These are phyloP conservation scores for Nitzschia palea DNA, from an alignment of 108 stramenopile genomes.

Conservation along the genomic window DNA sequence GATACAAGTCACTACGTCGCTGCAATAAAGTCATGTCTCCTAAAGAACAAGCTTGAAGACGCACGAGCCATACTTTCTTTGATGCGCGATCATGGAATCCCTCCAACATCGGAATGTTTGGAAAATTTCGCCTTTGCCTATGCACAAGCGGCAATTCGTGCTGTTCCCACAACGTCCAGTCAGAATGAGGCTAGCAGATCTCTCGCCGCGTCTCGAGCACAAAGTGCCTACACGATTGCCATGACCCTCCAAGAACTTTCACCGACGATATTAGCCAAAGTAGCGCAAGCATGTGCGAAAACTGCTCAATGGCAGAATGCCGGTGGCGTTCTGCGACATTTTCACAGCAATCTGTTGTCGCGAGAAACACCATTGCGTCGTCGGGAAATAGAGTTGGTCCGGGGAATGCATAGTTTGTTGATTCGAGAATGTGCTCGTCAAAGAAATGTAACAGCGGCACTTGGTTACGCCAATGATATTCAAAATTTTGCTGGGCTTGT, in stretches of 20 bases:
- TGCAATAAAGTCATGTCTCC: conserved; percentile 37
- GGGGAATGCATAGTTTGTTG: conserved; percentile 56
- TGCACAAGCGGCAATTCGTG: conserved; percentile 46
- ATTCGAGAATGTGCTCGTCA: conserved; percentile 71
- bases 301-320: conserved; percentile 60
- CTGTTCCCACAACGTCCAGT: conserved; percentile 16
- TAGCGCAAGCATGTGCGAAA: conserved; percentile 64
- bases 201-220: conserved; percentile 44
- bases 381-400: conserved; percentile 3
- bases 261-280: conserved; percentile 37
- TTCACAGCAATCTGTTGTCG: conserved; percentile 52
- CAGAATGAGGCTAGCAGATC: conserved; percentile 1
- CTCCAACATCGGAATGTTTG: conserved; percentile 46
- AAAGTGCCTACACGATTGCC: conserved; percentile 54
- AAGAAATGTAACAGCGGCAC: conserved; percentile 71
- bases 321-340: conserved; percentile 43
- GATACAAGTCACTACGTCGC: conserved; percentile 12
- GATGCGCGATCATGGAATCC: conserved; percentile 56
- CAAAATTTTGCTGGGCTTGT: conserved; percentile 43
- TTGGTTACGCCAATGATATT: conserved; percentile 69
- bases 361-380: conserved; percentile 22
- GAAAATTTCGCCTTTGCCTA: conserved; percentile 67
- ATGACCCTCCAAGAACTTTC: conserved; percentile 45
- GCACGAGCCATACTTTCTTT: conserved; percentile 52
- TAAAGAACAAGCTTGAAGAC: conserved; percentile 44